Evolutionary conservation across 257 asterid species (phyloP).

Genomic region (Pogostemon cablin): DNA sequence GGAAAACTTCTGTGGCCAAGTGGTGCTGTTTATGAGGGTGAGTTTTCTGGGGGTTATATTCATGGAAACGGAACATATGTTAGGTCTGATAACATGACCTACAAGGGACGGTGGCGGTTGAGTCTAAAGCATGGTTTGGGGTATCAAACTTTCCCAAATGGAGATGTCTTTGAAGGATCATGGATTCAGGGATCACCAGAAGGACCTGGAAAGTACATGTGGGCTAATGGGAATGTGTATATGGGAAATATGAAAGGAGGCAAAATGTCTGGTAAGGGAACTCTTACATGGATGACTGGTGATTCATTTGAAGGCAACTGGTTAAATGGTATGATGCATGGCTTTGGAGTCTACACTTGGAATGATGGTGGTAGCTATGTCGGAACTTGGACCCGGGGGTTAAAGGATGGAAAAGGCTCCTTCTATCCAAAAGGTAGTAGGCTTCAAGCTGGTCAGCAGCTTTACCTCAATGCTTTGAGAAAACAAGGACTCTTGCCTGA

Average conservation of each 20-base stretch:
- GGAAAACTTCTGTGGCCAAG: conserved; percentile 82
- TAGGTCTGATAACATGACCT: conserved; percentile 48
- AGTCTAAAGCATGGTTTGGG: conserved; percentile 94
- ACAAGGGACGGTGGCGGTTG: conserved; percentile 86
- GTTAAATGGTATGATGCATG: conserved; percentile 85
- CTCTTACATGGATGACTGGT: conserved; percentile 87
- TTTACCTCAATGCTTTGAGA: conserved; percentile 79
- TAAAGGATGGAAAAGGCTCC: conserved; percentile 93
- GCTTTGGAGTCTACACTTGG: conserved; percentile 91
- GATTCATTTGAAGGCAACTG: conserved; percentile 87
- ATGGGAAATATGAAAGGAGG: conserved; percentile 87
- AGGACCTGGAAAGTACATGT: conserved; percentile 91
- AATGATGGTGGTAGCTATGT: conserved; percentile 76
- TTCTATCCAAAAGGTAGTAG: conserved; percentile 82
- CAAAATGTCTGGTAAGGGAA: conserved; percentile 89
- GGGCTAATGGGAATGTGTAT: conserved; percentile 87
- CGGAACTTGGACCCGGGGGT: conserved; percentile 90
- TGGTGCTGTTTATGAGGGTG: conserved; percentile 88
- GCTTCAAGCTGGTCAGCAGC: conserved; percentile 67
- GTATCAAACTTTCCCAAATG: conserved; percentile 71
- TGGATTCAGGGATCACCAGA: conserved; percentile 95
- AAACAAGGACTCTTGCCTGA: conserved; percentile 90
- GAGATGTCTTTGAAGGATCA: conserved; percentile 84
- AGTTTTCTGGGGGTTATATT: conserved; percentile 84
- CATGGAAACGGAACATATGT: conserved; percentile 75